Conservation (phyloP, 208 protist genomes). For the Crithidia thermophila region DNA sequence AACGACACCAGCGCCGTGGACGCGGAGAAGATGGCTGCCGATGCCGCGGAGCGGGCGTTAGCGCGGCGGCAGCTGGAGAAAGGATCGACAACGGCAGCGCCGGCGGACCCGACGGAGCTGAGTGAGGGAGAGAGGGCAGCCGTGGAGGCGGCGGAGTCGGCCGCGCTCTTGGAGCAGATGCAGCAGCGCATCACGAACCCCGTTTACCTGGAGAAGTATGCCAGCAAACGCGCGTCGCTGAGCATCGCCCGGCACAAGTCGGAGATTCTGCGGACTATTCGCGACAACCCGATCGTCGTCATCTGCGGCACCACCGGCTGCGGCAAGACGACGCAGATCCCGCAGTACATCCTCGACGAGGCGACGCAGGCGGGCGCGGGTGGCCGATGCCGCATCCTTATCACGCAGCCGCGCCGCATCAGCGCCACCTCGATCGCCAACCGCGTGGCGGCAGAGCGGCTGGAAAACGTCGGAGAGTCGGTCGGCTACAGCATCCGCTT, state of each 20-base stretch:
- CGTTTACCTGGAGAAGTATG: constrained; percentile 72
- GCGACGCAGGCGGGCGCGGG: constrained; percentile 59
- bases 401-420: constrained; percentile 98
- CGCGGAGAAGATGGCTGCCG: constrained; percentile 27
- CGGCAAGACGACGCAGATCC: constrained; percentile 97
- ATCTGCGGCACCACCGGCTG: constrained; percentile 97
- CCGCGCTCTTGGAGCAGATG: constrained; percentile 44
- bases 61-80: constrained; percentile 2
- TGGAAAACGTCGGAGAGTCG: constrained; percentile 95
- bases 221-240: constrained; percentile 58
- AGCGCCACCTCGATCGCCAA: constrained; percentile 98
- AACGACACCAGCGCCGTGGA: constrained; percentile 27
- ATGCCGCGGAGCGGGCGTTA: constrained; percentile 40
- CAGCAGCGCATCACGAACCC: constrained; percentile 54
- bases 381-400: constrained; percentile 78
- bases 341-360: constrained; percentile 95
- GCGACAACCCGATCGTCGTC: constrained; percentile 84
- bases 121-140: constrained; percentile 15
- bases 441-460: constrained; percentile 97
- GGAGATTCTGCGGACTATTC: constrained; percentile 76
- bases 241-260: constrained; percentile 68
- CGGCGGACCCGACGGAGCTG: not conserved
- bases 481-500: constrained; percentile 99
- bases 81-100: too few relatives aligned
- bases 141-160: constrained; percentile 48